phyloP scores from a whole-genome alignment of 23 red algal species.

The Gracilaria vermiculophylla region DNA sequence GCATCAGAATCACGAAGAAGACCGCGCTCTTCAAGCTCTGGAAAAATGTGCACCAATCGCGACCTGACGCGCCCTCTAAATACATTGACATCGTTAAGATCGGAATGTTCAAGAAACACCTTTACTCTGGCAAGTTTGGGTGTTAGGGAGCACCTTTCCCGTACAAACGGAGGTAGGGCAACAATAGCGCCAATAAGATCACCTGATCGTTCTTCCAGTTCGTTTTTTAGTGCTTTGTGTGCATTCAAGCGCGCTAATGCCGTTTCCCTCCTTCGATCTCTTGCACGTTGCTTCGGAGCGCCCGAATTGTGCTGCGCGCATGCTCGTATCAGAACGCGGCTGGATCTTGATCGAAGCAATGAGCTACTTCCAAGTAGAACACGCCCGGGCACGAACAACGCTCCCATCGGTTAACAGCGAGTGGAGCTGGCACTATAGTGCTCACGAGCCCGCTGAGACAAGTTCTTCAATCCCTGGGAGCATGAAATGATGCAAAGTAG shows the following conservation, averaged over 20 bases:
- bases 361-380: not conserved
- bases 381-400: not conserved
- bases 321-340: not conserved
- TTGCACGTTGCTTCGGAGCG: not conserved
- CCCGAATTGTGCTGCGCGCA: not conserved
- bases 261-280: conserved; percentile 23
- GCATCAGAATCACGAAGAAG: conserved; percentile 50
- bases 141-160: conserved; percentile 52
- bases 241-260: conserved; percentile 6
- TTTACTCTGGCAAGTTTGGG: conserved; percentile 47
- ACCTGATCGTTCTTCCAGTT: conserved; percentile 4
- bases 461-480: no score
- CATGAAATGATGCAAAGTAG: no score
- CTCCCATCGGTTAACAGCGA: not conserved
- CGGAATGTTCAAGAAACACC: conserved; percentile 34
- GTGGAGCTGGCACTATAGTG: no score
- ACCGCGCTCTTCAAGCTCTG: conserved; percentile 42
- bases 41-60: conserved; percentile 45
- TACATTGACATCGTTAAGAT: conserved; percentile 19
- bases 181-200: conserved; percentile 37
- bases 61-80: conserved; percentile 35
- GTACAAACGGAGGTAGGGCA: conserved; percentile 18
- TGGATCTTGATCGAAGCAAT: not conserved
- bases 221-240: conserved; percentile 2
- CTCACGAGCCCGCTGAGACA: no score